A percentile compares a stretch with the other conserved stretches of the same genome.
Evolutionary conservation across 139 green algal genomes (phyloP).

Genomic region (Volvox africanus): DNA sequence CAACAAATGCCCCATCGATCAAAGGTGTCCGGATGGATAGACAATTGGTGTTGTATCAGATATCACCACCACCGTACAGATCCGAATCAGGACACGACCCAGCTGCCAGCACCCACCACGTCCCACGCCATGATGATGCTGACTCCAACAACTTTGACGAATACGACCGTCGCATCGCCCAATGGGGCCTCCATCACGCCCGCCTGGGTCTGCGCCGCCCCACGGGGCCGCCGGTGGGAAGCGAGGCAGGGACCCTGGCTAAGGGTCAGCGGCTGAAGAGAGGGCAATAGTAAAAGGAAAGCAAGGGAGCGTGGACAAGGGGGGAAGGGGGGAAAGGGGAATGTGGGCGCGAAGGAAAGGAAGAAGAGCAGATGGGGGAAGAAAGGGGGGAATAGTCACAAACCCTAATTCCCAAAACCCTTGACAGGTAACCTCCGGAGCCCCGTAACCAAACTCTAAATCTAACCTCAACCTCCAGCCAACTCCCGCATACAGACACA

Average conservation of each 20-base stretch:
- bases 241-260: constrained; percentile 21
- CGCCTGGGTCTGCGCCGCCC: not conserved
- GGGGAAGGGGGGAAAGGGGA: not conserved
- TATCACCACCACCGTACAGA: too few relatives aligned
- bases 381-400: too few relatives aligned
- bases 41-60: too few relatives aligned
- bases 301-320: not conserved
- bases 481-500: too few relatives aligned
- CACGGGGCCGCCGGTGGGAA: constrained; percentile 16
- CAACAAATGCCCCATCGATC: too few relatives aligned
- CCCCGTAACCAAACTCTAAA: too few relatives aligned
- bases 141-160: constrained; percentile 33
- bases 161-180: constrained; percentile 47
- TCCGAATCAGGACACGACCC: too few relatives aligned
- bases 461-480: too few relatives aligned
- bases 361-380: not conserved
- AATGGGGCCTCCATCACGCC: constrained; percentile 46
- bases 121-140: constrained; percentile 48
- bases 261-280: constrained; percentile 12
- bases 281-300: too few relatives aligned
- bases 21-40: too few relatives aligned
- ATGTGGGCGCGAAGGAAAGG: not conserved
- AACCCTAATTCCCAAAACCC: too few relatives aligned
- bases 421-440: too few relatives aligned
- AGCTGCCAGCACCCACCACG: not conserved